Evolutionary conservation across 257 asterid genomes (phyloP), one percentile per base, ranked within the genome.

Genomic region (Rubia yunnanensis): DNA sequence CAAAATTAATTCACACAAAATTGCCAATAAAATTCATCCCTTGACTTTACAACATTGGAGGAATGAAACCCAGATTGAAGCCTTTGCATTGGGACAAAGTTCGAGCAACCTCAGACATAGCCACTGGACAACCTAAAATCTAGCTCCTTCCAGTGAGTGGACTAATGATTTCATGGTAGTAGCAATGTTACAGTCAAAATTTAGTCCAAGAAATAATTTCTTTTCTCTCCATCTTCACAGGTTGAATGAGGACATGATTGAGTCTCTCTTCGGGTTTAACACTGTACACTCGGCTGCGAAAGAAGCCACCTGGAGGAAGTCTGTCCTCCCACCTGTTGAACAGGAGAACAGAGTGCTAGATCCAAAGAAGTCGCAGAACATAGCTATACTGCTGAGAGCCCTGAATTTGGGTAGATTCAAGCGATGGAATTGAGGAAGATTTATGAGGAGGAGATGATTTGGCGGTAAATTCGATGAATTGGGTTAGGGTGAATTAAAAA

Each of bases 81-180:
- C 88, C 99, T 74, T 62, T 94, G 87, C 98, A 94, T 31, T 94
- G 99, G 99, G 99, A 94, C 84, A 94, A 94, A 85, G 98, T 94
- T 52, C 82, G 92, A 70, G 91, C 98, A 71, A 85, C 96, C 65
- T 91, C 99, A 11, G 91, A 88, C 60, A 65, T 92, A 66, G 95
- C 83, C 77, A 94, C 96, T 5, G 99, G 99, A 94, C 82, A 98
- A 86, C 67, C 57, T 90, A 72, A 88, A 83, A 59, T 88, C 98
- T 0, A 90, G 95, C 84, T 86, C 96, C 70, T 94, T 94, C 80
- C 98, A 88, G 99, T 94, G 76, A 84, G 99, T 78, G 57, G 36
- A 72, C 31, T 18, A 38, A 41, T 69, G 48, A 55, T 27, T 10
- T 28, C 38, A 50, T 52, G 57, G 14, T 60, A 48, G 49, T 10